phyloP scores from a whole-genome alignment of 257 asterid genomes.

The Petrea volubilis region DNA sequence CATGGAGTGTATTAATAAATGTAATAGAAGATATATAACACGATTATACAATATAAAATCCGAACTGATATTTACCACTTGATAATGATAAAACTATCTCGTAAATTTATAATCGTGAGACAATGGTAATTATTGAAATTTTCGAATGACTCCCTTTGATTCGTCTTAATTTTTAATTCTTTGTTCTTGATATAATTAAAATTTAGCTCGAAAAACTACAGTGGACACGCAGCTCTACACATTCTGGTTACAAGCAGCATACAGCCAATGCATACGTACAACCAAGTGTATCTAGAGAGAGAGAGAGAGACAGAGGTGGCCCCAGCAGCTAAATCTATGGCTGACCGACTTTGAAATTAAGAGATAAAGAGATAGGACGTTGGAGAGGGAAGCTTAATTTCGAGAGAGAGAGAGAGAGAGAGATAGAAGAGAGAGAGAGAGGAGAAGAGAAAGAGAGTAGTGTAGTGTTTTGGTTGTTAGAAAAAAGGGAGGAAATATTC shows the following conservation, averaged over 20 bases:
- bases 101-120: no score
- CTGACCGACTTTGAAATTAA: slow-evolving; percentile 70
- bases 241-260: slow-evolving; percentile 81
- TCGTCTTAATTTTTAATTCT: not conserved
- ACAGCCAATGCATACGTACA: slow-evolving; percentile 70
- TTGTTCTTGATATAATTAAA: slow-evolving; percentile 48
- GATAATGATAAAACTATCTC: no score
- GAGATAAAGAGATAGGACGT: slow-evolving; percentile 57
- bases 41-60: no score
- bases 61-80: no score
- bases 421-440: slow-evolving; percentile 17
- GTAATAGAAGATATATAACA: no score
- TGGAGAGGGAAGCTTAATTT: slow-evolving; percentile 27
- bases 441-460: slow-evolving; percentile 3
- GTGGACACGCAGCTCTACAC: slow-evolving; percentile 76
- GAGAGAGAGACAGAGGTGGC: slow-evolving; percentile 33
- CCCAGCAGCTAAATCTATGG: slow-evolving; percentile 64
- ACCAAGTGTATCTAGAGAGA: slow-evolving; percentile 14
- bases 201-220: slow-evolving; percentile 66
- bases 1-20: no score
- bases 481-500: slow-evolving; percentile 51
- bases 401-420: slow-evolving; percentile 14
- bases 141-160: not conserved
- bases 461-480: slow-evolving; percentile 32
- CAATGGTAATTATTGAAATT: no score